Evolutionary conservation across 2,329 filamentous ascomycete genomes (phyloP).

Genomic region (Botrytis aclada): DNA sequence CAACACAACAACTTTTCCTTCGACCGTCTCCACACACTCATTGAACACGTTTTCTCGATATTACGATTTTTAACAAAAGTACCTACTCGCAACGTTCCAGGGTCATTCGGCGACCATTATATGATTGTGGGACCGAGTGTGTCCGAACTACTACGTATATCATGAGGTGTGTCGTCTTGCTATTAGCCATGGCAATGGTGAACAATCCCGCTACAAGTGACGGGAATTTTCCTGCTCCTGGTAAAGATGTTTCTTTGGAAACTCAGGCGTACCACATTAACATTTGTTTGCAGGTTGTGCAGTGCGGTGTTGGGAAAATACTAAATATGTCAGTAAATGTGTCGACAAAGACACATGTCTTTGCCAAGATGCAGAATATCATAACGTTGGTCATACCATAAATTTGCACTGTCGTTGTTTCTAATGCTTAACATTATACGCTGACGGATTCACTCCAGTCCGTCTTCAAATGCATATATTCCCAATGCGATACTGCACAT

Average conservation of each 20-base stretch:
- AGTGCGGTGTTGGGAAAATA: constrained; percentile 40
- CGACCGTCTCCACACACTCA: not conserved
- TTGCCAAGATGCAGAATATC: constrained; percentile 37
- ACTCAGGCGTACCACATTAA: constrained; percentile 1
- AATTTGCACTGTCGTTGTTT: not conserved
- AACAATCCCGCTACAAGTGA: constrained; percentile 21
- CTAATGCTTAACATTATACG: not conserved
- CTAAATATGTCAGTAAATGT: constrained; percentile 39
- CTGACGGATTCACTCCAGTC: constrained; percentile 29
- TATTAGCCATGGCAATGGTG: constrained; percentile 22
- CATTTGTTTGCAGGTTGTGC: constrained; percentile 32
- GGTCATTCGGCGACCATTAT: not conserved
- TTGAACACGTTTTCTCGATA: not conserved
- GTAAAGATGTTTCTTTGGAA: constrained; percentile 16
- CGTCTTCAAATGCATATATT: constrained; percentile 40
- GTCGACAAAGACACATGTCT: constrained; percentile 33
- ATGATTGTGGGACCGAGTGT: not conserved
- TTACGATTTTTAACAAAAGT: not conserved
- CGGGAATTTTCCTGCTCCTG: constrained; percentile 23
- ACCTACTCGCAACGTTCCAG: not conserved
- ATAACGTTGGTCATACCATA: constrained; percentile 32
- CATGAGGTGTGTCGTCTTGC: constrained; percentile 21
- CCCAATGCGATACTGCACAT: constrained; percentile 39
- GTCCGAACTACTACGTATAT: not conserved
- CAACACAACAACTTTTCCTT: not conserved